These are phyloP conservation scores for Fraxinus floribunda DNA, from an alignment of 305 asterid genomes.

Conservation along the genomic window DNA sequence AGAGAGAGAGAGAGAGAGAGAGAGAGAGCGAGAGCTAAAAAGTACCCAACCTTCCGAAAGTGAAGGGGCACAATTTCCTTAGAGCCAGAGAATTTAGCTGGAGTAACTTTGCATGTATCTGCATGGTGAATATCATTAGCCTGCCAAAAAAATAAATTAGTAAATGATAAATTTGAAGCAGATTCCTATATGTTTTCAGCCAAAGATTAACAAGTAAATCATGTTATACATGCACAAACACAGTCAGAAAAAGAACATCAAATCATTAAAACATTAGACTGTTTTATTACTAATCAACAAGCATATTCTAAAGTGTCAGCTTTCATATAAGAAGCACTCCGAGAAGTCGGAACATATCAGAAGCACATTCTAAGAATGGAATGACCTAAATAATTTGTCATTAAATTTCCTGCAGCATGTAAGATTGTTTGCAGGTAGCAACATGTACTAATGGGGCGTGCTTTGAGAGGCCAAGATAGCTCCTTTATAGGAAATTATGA, in stretches of 20 bases:
- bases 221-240: neutral
- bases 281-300: neutral
- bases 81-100: constrained; percentile 91
- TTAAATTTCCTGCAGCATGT: neutral
- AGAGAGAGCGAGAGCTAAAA: neutral
- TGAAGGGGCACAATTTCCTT: constrained; percentile 91
- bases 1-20: neutral
- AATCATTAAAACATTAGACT: neutral
- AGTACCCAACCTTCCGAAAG: constrained; percentile 59
- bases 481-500: neutral
- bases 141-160: constrained; percentile 41
- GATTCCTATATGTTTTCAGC: constrained; percentile 16
- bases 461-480: neutral
- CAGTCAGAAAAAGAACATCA: neutral
- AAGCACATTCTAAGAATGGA: neutral
- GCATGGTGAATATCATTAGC: constrained; percentile 71
- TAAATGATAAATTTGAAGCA: constrained; percentile 5
- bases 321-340: neutral
- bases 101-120: constrained; percentile 91
- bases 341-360: neutral
- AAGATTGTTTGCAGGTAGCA: neutral
- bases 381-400: neutral
- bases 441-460: neutral
- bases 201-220: constrained; percentile 20
- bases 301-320: neutral